Conservation (phyloP, 2,329 filamentous ascomycete genomes). For the Mycosphaerella arachidis region DNA sequence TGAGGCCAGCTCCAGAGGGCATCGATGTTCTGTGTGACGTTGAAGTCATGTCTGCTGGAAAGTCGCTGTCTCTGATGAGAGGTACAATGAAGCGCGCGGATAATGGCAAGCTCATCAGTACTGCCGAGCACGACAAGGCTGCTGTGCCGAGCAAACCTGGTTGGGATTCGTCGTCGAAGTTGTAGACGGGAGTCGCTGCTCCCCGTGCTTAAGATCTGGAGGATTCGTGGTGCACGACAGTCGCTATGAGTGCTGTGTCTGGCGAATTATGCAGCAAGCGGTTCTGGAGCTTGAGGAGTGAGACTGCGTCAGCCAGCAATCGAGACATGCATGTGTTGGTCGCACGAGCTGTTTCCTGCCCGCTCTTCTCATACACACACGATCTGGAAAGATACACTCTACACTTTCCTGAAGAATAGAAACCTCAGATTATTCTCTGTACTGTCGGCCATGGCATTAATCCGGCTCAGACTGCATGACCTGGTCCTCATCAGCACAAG, state of each 20-base stretch:
- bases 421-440: no score
- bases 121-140: conserved; percentile 36
- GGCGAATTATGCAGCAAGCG: background rate
- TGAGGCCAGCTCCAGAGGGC: conserved; percentile 41
- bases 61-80: conserved; percentile 37
- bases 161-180: background rate
- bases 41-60: conserved; percentile 43
- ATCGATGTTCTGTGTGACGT: conserved; percentile 40
- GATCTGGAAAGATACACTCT: no score
- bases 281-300: background rate
- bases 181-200: background rate
- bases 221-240: no score
- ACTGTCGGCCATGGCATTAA: no score
- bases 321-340: background rate
- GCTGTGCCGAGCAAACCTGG: conserved; percentile 16
- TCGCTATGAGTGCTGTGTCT: background rate
- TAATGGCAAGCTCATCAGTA: conserved; percentile 33
- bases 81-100: conserved; percentile 39
- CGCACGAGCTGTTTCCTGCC: background rate
- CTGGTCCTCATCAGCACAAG: no score
- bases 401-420: no score
- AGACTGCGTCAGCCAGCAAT: background rate
- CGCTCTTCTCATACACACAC: background rate
- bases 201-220: no score
- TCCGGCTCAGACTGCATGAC: no score